Conservation (phyloP, 148 eudicot species). For the Camellia sinensis region DNA sequence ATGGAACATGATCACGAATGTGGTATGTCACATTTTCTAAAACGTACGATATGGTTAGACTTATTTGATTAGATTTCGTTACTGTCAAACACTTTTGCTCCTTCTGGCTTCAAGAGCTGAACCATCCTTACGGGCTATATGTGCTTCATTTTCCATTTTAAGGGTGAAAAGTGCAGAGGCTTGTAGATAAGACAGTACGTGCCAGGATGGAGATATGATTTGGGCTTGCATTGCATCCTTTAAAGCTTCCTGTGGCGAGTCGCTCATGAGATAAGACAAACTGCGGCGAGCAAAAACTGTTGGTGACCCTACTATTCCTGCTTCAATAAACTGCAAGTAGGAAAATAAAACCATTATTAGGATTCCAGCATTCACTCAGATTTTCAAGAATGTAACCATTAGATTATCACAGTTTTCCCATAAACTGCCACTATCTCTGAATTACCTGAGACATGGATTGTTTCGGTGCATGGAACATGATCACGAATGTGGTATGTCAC, state of each 20-base stretch:
- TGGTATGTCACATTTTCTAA: too few relatives aligned
- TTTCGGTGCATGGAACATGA: too few relatives aligned
- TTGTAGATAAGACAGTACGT: constrained; percentile 60
- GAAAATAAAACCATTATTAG: not conserved
- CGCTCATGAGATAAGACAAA: constrained; percentile 56
- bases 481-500: not conserved
- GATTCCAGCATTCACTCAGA: not conserved
- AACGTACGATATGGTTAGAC: too few relatives aligned
- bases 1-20: not conserved
- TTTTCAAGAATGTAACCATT: not conserved
- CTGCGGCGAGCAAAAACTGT: constrained; percentile 68
- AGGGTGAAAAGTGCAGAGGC: constrained; percentile 57
- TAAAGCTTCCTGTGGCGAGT: constrained; percentile 61
- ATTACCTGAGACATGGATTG: too few relatives aligned
- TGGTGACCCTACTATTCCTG: constrained; percentile 58
- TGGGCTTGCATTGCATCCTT: constrained; percentile 76
- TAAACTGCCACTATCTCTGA: not conserved
- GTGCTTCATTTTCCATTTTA: constrained; percentile 57
- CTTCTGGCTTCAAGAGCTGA: constrained; percentile 55
- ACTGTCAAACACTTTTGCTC: constrained; percentile 24
- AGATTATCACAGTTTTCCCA: not conserved
- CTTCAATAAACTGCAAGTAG: constrained; percentile 51
- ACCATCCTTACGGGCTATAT: constrained; percentile 52
- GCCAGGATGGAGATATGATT: constrained; percentile 64
- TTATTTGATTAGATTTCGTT: constrained; percentile 9